Evolutionary conservation across 164 flowering plant genomes (phyloP), one percentile per base, ranked within the genome.

Genomic region (Brasenia schreberi): DNA sequence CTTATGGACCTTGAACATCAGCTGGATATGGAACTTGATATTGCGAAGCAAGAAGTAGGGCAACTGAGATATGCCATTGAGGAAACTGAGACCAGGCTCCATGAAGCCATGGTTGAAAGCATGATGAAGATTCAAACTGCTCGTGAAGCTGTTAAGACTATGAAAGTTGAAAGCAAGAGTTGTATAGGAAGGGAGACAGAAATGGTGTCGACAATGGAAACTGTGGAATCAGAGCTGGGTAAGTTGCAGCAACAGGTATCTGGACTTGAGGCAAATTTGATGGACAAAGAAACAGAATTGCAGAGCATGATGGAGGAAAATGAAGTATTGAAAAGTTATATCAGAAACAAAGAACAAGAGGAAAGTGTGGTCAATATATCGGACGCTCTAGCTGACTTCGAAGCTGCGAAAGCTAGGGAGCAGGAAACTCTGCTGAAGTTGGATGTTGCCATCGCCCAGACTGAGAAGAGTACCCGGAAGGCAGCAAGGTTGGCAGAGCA

Each of bases 211-310:
- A 84, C 84, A 68, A 73, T 90, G 23, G 67, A 72, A 72, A 78
- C 75, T 59, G 66, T 84, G 43, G 84, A 83, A 65, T 68, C 61
- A n/a, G 84, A 83, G 58, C 68, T 87, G 19, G 71, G 72, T 71
- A 75, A 75, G 66, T 64, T 77, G 5, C 77, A 65, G 68, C 77
- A 74, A 61, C 68, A 72, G 19, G 72, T 83, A 5, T 63, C 77
- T 23, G 82, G 83, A 19, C 62, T 90, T 71, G 84, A 81, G 70
- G 84, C 83, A 10, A 73, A 75, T 64, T 64, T 88, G 69, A 81
- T 81, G 82, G 87, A 85, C 45, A 90, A 84, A 74, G 98, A 92
- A 72, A 84, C 87, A 0, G 85, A 87, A 65, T 59, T 84, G 59
- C 92, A 84, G 71, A 79, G 72, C 64, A 72, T 85, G 65, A 63